Conservation (phyloP, 768 basidiomycete genomes). For the Favolaschia claudopus region DNA sequence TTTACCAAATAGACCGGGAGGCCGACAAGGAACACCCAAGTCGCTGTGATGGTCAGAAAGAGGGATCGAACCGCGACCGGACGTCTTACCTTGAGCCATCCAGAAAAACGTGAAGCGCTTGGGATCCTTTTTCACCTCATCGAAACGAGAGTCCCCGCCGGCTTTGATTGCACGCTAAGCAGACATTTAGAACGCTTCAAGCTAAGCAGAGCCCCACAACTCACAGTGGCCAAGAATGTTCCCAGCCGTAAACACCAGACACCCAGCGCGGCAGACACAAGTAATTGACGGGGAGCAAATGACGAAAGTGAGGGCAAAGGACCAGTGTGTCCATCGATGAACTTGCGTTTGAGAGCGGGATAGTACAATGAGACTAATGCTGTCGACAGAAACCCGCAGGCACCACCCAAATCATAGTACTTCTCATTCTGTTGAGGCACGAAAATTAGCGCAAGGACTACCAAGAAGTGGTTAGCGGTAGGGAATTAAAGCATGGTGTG, state of each 20-base stretch:
- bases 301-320: conserved; percentile 50
- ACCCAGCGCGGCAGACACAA: conserved; percentile 62
- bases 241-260: conserved; percentile 74
- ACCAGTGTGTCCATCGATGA: conserved; percentile 46
- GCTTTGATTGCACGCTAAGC: conserved; percentile 53
- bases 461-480: conserved; percentile 2
- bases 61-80: conserved; percentile 38
- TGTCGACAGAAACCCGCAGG: conserved; percentile 70
- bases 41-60: conserved; percentile 44
- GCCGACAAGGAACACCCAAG: conserved; percentile 74
- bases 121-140: conserved; percentile 54
- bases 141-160: conserved; percentile 72
- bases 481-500: not conserved
- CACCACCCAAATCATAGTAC: conserved; percentile 73
- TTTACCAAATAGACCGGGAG: conserved; percentile 76
- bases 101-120: conserved; percentile 62
- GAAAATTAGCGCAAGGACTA: conserved; percentile 65
- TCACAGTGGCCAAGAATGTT: conserved; percentile 60
- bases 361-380: conserved; percentile 69
- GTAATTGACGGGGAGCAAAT: conserved; percentile 67
- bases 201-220: conserved; percentile 18
- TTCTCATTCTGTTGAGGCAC: conserved; percentile 72
- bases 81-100: conserved; percentile 53
- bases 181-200: not conserved
- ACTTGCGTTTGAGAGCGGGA: conserved; percentile 59